Percentiles rank a stretch among this genome's conserved stretches.
phyloP scores from a whole-genome alignment of 805 yeast species.

The Diddensiella transvaalensis region DNA sequence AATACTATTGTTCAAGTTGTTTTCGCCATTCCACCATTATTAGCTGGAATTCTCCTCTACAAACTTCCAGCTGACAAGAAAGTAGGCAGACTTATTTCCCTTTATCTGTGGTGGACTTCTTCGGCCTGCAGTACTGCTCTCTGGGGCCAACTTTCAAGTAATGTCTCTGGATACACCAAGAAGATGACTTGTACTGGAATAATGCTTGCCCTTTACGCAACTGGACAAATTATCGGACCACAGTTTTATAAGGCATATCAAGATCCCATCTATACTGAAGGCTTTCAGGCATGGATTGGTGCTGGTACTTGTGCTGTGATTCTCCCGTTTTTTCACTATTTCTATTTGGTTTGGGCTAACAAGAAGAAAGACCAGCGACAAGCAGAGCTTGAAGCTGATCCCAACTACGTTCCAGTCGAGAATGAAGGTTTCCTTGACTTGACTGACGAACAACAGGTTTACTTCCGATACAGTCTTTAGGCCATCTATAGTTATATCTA shows the following conservation, averaged over 20 bases:
- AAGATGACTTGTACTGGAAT: constrained; percentile 56
- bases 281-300: constrained; percentile 45
- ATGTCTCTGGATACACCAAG: constrained; percentile 70
- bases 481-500: too few species aligned
- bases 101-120: not conserved
- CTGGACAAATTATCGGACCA: constrained; percentile 68
- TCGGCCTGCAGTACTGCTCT: constrained; percentile 22
- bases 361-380: constrained; percentile 5
- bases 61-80: not conserved
- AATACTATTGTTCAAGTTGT: not conserved
- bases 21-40: not conserved
- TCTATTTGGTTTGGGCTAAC: constrained; percentile 8
- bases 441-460: not conserved
- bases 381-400: constrained; percentile 7
- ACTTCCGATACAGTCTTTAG: not conserved
- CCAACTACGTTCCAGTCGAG: not conserved
- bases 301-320: constrained; percentile 44
- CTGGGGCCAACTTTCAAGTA: constrained; percentile 33
- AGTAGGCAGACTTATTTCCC: not conserved
- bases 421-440: not conserved
- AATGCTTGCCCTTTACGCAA: constrained; percentile 58
- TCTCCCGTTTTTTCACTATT: not conserved
- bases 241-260: constrained; percentile 56
- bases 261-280: constrained; percentile 55
- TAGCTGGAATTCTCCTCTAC: not conserved